phyloP scores from a whole-genome alignment of 2,329 filamentous ascomycete genomes.

The Pseudocercospora musae region DNA sequence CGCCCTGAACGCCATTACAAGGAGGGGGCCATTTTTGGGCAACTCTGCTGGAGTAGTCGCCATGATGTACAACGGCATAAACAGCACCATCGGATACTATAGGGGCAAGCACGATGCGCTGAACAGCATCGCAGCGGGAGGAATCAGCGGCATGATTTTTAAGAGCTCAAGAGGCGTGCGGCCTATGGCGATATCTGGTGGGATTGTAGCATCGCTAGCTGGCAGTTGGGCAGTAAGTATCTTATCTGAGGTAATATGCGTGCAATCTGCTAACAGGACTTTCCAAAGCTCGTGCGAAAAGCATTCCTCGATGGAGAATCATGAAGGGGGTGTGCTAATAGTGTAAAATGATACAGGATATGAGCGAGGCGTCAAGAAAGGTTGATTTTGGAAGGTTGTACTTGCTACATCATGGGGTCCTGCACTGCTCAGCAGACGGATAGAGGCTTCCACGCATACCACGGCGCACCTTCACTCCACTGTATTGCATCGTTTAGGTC shows the following conservation, averaged over 20 bases:
- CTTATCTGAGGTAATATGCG: neutral
- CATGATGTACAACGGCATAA: conserved; percentile 92
- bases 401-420: neutral
- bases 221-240: conserved; percentile 83
- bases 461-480: conserved; percentile 3
- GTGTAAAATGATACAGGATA: conserved; percentile 4
- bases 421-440: neutral
- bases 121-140: conserved; percentile 84
- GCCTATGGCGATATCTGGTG: conserved; percentile 92
- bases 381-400: neutral
- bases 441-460: conserved; percentile 1
- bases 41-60: conserved; percentile 96
- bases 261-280: conserved; percentile 1
- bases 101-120: conserved; percentile 84
- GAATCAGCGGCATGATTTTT: conserved; percentile 87
- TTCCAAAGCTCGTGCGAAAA: conserved; percentile 24
- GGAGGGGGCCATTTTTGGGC: conserved; percentile 88
- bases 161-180: conserved; percentile 88
- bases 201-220: conserved; percentile 80
- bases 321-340: neutral
- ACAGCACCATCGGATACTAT: conserved; percentile 74
- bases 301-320: conserved; percentile 20
- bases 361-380: neutral
- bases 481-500: neutral
- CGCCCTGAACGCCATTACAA: conserved; percentile 88